Percentiles rank a stretch among this genome's conserved stretches.
Evolutionary conservation across 2,329 filamentous ascomycete species (phyloP).

Genomic region (Alternaria gaisen): DNA sequence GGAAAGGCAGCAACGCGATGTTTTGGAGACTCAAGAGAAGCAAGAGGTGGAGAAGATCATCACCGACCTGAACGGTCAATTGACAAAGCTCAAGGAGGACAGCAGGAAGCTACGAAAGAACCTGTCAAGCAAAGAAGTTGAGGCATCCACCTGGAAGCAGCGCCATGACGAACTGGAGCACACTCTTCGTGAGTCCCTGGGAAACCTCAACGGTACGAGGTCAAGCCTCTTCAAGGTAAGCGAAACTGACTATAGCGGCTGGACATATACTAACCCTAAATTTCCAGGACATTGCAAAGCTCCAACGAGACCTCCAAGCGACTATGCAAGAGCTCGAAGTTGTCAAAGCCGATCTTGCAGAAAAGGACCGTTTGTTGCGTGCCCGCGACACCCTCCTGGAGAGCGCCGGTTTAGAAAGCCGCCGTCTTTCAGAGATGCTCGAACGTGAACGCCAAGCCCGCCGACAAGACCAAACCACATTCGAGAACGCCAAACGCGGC

Average conservation of each 20-base stretch:
- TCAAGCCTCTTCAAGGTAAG: constrained; percentile 81
- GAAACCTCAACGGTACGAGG: constrained; percentile 85
- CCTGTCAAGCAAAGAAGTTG: constrained; percentile 83
- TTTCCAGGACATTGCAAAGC: constrained; percentile 77
- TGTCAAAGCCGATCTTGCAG: constrained; percentile 78
- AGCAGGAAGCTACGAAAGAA: constrained; percentile 81
- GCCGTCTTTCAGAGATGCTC: constrained; percentile 84
- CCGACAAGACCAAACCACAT: constrained; percentile 85
- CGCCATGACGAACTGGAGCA: constrained; percentile 88
- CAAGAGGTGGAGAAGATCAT: constrained; percentile 93
- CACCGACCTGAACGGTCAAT: constrained; percentile 89
- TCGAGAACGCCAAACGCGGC: constrained; percentile 86
- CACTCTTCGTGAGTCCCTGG: constrained; percentile 84
- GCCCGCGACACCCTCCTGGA: constrained; percentile 90
- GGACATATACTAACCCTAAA: constrained; percentile 26
- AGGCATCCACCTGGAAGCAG: constrained; percentile 91
- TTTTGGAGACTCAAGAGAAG: constrained; percentile 87
- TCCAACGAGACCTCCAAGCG: constrained; percentile 87
- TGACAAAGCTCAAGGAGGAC: constrained; percentile 84
- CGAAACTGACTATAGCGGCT: background rate
- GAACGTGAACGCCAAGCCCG: constrained; percentile 89
- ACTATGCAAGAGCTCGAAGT: constrained; percentile 83
- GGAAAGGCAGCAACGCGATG: constrained; percentile 86
- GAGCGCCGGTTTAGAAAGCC: constrained; percentile 84
- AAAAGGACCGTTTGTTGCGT: constrained; percentile 90